Conservation (phyloP, 1,139 yeast genomes). For the Pichia sp. region DNA sequence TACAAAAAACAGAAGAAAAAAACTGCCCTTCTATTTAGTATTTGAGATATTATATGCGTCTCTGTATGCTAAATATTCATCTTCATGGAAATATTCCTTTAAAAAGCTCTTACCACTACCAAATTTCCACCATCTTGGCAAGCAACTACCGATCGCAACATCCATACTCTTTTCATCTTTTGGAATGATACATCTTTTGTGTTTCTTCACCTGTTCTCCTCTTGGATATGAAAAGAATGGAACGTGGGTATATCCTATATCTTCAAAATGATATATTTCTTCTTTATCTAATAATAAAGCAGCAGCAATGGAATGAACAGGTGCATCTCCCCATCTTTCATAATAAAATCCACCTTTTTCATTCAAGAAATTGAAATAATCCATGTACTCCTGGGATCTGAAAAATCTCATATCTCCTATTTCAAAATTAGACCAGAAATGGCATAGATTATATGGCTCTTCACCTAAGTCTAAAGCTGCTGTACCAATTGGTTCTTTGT, state of each 20-base stretch:
- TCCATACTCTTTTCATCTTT: conserved; percentile 53
- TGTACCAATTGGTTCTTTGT: conserved; percentile 44
- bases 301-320: conserved; percentile 84
- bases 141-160: conserved; percentile 63
- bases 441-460: conserved; percentile 81
- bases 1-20: background rate
- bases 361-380: conserved; percentile 71
- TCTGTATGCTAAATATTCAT: conserved; percentile 21
- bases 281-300: conserved; percentile 62
- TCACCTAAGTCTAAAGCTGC: conserved; percentile 35
- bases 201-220: conserved; percentile 45
- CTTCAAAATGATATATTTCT: conserved; percentile 85
- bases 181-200: conserved; percentile 70
- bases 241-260: conserved; percentile 80
- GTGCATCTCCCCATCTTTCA: conserved; percentile 99
- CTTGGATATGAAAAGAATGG: conserved; percentile 86
- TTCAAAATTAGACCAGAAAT: conserved; percentile 96
- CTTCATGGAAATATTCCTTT: conserved; percentile 36
- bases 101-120: conserved; percentile 56
- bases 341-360: conserved; percentile 81
- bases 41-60: conserved; percentile 1
- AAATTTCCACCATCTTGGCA: conserved; percentile 83
- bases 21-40: no score
- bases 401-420: conserved; percentile 80
- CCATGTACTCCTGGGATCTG: conserved; percentile 65